Base-by-base conservation (phyloP, 306 rosid species). In the Geum urbanum region DNA sequence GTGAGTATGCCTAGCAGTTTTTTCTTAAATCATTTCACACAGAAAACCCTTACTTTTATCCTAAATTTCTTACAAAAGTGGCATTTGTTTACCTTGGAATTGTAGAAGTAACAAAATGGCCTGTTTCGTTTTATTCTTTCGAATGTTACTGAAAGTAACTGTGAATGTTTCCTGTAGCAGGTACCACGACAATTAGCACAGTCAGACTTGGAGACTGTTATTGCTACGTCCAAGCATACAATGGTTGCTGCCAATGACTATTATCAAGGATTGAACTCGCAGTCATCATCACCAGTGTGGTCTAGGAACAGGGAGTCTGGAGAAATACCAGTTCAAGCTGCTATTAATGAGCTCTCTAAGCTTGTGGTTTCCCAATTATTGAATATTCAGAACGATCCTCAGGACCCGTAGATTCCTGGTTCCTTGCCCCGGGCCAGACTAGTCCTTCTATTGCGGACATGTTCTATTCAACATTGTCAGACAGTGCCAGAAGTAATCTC, bases 221-320 rank as follows among this genome's bases (percentile, higher is more conserved):
- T 94, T 65, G 70, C 76, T 66, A 83, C 97, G 13, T 84, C 97
- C 18, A 80, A 53, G 75, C 91, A 91, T 74, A 94, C 99, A 48
- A 84, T 81, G 73, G 85, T 82, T 76, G 99, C 96, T 69, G 99
- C 99, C 24, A 67, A 76, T 66, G 97, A 91, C 78, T 94, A 88
- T 8, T 60, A 24, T 68, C 20, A 76, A 3, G 96, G 91, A 70
- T 80, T 91, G 67, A 67, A 41, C 74, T 40, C 63, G 18, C 85
- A 79, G 57, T 79, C 83, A 46, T 45, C 91, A 47, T 79, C 89
- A 39, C 59, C 89, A 7, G 71, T 89, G 70, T 83, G 83, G 84
- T 32, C 85, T 1, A 76, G 76, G 71, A 74, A 67, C 46, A 73
- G 82, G 40, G 99, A 91, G 20, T 47, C 92, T 51, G 84, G 87